A percentile compares a stretch with the other conserved stretches of the same genome.
These are phyloP conservation scores for Sarcodon sp. DNA, from an alignment of 768 basidiomycete genomes.

Conservation along the genomic window DNA sequence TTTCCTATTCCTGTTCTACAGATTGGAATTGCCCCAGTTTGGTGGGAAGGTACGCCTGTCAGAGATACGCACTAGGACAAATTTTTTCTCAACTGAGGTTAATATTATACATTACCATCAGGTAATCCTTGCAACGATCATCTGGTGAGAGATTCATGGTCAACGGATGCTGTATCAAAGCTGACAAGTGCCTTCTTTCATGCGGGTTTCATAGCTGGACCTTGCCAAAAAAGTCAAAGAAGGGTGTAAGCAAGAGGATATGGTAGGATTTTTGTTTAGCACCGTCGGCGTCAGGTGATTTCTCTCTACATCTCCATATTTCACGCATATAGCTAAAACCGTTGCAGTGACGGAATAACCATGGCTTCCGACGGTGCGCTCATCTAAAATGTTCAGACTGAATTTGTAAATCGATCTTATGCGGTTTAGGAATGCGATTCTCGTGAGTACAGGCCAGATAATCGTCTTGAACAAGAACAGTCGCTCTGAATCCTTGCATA, in stretches of 20 bases:
- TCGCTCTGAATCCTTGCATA: constrained; percentile 13
- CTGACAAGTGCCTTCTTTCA: constrained; percentile 1
- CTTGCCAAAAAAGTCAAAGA: constrained; percentile 71
- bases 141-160: constrained; percentile 31
- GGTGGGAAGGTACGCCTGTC: constrained; percentile 68
- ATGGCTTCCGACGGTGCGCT: constrained; percentile 73
- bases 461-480: too few relatives aligned
- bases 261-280: constrained; percentile 76
- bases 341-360: constrained; percentile 66
- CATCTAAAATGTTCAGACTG: not conserved
- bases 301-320: constrained; percentile 1
- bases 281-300: constrained; percentile 72
- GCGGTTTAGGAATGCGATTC: constrained; percentile 63
- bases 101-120: constrained; percentile 14
- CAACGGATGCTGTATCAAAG: not conserved
- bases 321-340: not conserved
- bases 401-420: not conserved
- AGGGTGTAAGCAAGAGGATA: constrained; percentile 69
- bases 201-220: constrained; percentile 44
- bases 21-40: constrained; percentile 82
- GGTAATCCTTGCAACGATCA: constrained; percentile 85
- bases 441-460: constrained; percentile 36
- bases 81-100: constrained; percentile 1
- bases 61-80: constrained; percentile 5
- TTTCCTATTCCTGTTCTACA: constrained; percentile 17